Evolutionary conservation across 768 basidiomycete genomes (phyloP).

Genomic region (Boletus pseudopeckii): DNA sequence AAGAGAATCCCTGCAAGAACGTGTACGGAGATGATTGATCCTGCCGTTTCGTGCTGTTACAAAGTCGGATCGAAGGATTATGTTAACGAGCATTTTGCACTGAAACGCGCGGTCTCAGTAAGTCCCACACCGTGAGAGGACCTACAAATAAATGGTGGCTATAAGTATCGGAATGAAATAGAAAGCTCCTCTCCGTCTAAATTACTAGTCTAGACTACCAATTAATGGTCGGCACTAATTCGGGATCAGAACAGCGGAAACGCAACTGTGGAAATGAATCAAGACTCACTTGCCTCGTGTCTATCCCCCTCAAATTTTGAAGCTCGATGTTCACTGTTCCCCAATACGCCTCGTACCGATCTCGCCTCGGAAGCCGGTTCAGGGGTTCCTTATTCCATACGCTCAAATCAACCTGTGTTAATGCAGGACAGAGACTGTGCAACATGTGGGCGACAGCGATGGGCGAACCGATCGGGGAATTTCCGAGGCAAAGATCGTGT

Average conservation of each 20-base stretch:
- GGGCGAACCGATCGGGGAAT: constrained; percentile 16
- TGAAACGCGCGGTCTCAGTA: background rate
- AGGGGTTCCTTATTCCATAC: constrained; percentile 16
- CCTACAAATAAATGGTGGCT: background rate
- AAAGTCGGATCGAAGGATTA: background rate
- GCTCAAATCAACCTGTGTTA: constrained; percentile 19
- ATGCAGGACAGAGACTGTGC: constrained; percentile 14
- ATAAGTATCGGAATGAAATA: too few relatives aligned
- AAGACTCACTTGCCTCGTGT: background rate
- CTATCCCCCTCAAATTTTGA: background rate
- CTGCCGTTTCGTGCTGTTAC: background rate
- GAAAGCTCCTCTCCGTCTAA: background rate
- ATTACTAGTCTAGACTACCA: background rate
- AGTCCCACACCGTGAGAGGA: background rate
- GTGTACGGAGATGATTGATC: background rate
- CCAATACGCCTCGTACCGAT: constrained; percentile 15
- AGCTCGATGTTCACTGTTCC: constrained; percentile 19
- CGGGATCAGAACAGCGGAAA: background rate
- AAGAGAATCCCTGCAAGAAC: too few relatives aligned
- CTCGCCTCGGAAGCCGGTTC: constrained; percentile 6
- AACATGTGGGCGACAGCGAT: constrained; percentile 8
- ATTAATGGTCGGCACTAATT: background rate
- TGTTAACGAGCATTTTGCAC: too few relatives aligned
- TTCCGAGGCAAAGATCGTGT: constrained; percentile 17
- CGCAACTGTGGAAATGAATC: background rate